Evolutionary conservation across 257 asterid species (phyloP).

Genomic region (Parsonsia alboflavescens): DNA sequence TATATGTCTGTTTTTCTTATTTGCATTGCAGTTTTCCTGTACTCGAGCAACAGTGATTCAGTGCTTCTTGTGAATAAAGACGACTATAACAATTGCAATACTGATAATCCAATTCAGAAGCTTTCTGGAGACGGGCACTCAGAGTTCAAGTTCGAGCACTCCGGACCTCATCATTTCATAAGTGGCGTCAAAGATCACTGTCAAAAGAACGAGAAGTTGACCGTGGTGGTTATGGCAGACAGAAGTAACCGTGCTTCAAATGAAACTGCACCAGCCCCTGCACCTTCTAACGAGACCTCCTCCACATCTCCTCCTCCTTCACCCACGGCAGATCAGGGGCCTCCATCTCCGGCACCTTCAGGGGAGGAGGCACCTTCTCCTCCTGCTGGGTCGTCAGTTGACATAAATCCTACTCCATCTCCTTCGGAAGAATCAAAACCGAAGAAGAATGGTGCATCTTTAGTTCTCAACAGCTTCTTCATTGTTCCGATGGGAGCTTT

Average conservation of each 20-base stretch:
- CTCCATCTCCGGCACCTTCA: constrained; percentile 45
- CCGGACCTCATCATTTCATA: constrained; percentile 71
- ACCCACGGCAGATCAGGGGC: background rate
- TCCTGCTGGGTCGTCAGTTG: constrained; percentile 21
- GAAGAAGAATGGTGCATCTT: constrained; percentile 36
- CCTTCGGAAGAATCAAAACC: constrained; percentile 55
- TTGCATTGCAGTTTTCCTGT: constrained; percentile 54
- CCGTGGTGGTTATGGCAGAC: constrained; percentile 64
- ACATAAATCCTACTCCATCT: constrained; percentile 37
- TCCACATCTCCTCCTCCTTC: constrained; percentile 27
- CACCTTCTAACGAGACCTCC: constrained; percentile 21
- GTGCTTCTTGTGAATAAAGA: constrained; percentile 59
- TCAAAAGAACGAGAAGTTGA: constrained; percentile 57
- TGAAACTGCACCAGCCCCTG: constrained; percentile 36
- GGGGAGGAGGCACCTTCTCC: constrained; percentile 40
- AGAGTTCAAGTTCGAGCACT: constrained; percentile 33
- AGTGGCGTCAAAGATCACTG: constrained; percentile 69
- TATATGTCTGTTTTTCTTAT: no score
- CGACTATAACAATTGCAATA: constrained; percentile 51
- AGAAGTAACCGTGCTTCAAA: constrained; percentile 33
- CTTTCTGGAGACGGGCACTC: constrained; percentile 49
- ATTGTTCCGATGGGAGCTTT: constrained; percentile 41
- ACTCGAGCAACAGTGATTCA: constrained; percentile 49
- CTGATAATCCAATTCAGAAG: constrained; percentile 39
- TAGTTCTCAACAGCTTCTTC: constrained; percentile 20